phyloP scores from a whole-genome alignment of 441 rosid genomes.

The Rhodomyrtus psidioides region DNA sequence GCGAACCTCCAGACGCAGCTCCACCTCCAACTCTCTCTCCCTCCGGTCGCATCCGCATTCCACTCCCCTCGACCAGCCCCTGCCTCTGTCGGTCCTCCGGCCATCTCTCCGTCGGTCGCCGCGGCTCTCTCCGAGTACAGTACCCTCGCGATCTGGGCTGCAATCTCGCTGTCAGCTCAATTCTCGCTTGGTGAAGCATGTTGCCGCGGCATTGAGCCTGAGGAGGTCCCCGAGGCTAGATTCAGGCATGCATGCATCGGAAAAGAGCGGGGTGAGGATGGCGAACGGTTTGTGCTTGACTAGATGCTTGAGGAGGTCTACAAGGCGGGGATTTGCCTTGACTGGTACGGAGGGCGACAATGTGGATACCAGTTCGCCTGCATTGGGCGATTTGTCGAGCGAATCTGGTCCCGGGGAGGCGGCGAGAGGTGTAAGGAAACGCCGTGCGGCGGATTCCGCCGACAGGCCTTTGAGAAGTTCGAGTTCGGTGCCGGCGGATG shows the following conservation, averaged over 20 bases:
- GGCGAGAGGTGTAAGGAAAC: not conserved
- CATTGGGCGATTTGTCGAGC: not conserved
- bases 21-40: not conserved
- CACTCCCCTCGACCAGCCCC: not conserved
- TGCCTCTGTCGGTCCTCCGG: not conserved
- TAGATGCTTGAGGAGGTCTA: not conserved
- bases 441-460: not conserved
- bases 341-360: not conserved
- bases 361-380: not conserved
- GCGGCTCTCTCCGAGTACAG: not conserved
- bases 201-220: not conserved
- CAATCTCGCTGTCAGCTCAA: not conserved
- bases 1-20: not conserved
- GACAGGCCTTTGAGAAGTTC: not conserved
- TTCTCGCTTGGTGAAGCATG: not conserved
- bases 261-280: not conserved
- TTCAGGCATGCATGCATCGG: not conserved
- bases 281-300: not conserved
- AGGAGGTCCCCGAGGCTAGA: slow-evolving; percentile 3
- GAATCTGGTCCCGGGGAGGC: not conserved
- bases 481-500: not conserved
- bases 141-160: not conserved
- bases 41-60: not conserved
- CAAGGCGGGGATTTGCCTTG: not conserved
- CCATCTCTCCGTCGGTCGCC: not conserved